Base-by-base conservation (phyloP, 2,329 filamentous ascomycete species). In the Aspergillus sp. region DNA sequence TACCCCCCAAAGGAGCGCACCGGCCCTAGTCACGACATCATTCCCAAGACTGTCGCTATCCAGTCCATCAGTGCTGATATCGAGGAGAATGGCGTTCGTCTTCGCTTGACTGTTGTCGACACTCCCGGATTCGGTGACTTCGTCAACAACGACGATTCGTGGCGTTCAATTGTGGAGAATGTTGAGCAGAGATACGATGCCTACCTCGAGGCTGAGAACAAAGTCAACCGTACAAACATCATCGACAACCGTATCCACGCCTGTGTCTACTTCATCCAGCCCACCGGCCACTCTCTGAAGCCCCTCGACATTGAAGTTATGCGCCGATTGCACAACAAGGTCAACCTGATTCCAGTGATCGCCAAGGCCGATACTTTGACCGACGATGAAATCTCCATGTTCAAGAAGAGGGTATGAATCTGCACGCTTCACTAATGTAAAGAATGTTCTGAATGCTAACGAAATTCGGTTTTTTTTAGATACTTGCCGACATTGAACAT, bases 191-290 rank as follows among this genome's bases (percentile, higher is more conserved):
- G 95, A 68, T 99, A 95, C 73, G 95, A 99, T 78, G 93, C 95
- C 53, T 99, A 98, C 78, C 85, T 99, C 59, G 95, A 99, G 79
- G 93, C 95, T 45, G 95, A 99, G 85, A 99, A 99, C 87, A 99
- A 98, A 86, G 92, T 99, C 76, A 99, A 99, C 84, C 91, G 95
- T 71, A 96, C 97, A 88, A 99, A 99, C 85, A 98, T 98, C 77
- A 89, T 99, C 62, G 95, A 99, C 81, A 99, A 98, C 85, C 90
- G 95, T 70, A 96, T 99, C 63, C 95, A 99, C 72, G 95, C 95
- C 56, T 98, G 96, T 71, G 95, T 99, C 62, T 99, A 97, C 86
- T 99, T 99, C 83, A 97, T 99, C 71, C 93, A 99, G 81, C 95
- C 95, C 66, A 99, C 95, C 32, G 95, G 95, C 61, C 95, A 99